A percentile compares a stretch with the other conserved stretches of the same genome.
Conservation (phyloP, 306 rosid species). For the Myrica gale region DNA sequence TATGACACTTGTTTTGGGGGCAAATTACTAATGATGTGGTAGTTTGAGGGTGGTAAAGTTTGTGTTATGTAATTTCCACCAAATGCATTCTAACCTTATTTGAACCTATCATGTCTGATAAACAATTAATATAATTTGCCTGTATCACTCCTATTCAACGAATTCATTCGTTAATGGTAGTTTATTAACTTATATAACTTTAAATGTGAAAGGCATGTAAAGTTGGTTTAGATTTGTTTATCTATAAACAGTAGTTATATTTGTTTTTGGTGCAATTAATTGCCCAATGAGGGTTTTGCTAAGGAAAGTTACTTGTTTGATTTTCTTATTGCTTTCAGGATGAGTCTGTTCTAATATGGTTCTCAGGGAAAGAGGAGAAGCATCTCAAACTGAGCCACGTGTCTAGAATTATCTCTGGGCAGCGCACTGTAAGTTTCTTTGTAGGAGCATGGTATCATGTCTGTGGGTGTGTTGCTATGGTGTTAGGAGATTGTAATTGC, state of each 20-base stretch:
- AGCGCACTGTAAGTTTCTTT: conserved; percentile 78
- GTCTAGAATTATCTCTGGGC: conserved; percentile 95
- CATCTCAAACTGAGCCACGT: conserved; percentile 88
- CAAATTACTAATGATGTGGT: too few species aligned
- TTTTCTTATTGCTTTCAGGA: conserved; percentile 64
- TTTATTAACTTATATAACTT: background rate
- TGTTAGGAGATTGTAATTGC: conserved; percentile 9
- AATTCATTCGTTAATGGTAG: background rate
- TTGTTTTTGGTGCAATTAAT: conserved; percentile 18
- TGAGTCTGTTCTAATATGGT: conserved; percentile 93
- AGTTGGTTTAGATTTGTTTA: conserved; percentile 5
- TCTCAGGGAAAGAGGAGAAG: conserved; percentile 97
- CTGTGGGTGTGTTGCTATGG: conserved; percentile 26
- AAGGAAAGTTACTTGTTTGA: conserved; percentile 24
- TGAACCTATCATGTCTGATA: background rate
- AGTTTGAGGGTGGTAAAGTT: too few species aligned
- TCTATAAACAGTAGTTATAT: conserved; percentile 15
- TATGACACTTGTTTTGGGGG: too few species aligned
- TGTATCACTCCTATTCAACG: conserved; percentile 9
- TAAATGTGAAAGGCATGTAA: conserved; percentile 1
- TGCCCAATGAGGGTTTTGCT: conserved; percentile 23
- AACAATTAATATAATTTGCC: background rate
- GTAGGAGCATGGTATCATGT: conserved; percentile 23
- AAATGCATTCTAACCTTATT: background rate
- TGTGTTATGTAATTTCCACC: background rate